Evolutionary conservation across 768 basidiomycete species (phyloP), one percentile per base, ranked within the genome.

Genomic region (Serendipita vermifera): DNA sequence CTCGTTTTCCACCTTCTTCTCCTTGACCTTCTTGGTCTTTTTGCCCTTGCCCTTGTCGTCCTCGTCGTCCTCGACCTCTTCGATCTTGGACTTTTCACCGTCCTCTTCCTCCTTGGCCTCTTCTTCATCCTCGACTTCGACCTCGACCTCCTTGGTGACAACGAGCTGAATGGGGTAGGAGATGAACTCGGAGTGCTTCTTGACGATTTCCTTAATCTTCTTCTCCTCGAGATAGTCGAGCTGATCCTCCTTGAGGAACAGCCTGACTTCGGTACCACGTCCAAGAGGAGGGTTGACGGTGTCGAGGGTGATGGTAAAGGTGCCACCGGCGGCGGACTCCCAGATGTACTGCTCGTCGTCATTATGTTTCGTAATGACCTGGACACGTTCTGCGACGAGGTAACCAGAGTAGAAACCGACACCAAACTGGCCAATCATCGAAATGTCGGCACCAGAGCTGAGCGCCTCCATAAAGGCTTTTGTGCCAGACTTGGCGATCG

Each of bases 111-210:
- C 46, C 46, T 51, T 51, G n/a, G 24, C 46, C 3, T 51, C 46
- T 29, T 51, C 46, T 57, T 81, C 81, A 62, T 81, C 84, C 63
- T 84, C 85, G 46, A 69, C 35, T 38, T 60, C 63, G 43, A 86
- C 84, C 24, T 81, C 96, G 54, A 93, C 88, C 76, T 98, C 96
- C 81, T 99, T 99, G 67, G 89, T 90, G 59, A 97, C 93, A 51
- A 90, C 90, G 61, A 99, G 81, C 69, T 98, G 93, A 67, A 98
- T 99, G 61, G 96, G 96, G 76, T 98, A 98, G 29, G 93, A 97
- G 73, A 98, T 99, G 77, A 98, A 98, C 75, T 99, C 94, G 66
- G 94, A 98, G 79, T 99, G 94, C 78, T 98, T 98, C 81, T 99
- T 98, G 69, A 99, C 94, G 63, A 94, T 89, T 63, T 98, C 96